phyloP scores from a whole-genome alignment of 2,329 filamentous ascomycete genomes.

The Exophiala viscosa region DNA sequence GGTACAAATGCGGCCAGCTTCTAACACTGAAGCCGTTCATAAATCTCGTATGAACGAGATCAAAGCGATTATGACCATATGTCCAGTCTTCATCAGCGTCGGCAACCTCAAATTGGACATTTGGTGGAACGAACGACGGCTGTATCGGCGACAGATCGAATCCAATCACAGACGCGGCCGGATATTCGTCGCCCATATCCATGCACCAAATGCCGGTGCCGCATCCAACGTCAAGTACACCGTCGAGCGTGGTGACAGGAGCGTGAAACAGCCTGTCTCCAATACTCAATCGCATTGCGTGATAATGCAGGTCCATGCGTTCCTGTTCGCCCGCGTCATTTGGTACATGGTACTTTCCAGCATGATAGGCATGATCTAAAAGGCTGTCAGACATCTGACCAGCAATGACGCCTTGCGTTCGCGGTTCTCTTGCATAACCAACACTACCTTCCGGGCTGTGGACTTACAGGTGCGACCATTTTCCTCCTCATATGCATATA shows the following conservation, averaged over 20 bases:
- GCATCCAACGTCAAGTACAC: constrained; percentile 12
- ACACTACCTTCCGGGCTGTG: too few relatives aligned
- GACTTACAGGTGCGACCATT: too few relatives aligned
- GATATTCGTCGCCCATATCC: constrained; percentile 34
- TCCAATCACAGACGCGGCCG: constrained; percentile 16
- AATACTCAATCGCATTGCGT: not conserved
- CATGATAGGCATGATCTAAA: too few relatives aligned
- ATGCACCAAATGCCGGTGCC: constrained; percentile 16
- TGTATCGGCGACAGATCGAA: constrained; percentile 30
- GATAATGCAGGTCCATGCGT: constrained; percentile 29
- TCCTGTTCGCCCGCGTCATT: constrained; percentile 38
- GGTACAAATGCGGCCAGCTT: constrained; percentile 45
- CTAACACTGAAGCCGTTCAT: constrained; percentile 52
- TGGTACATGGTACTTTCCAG: constrained; percentile 32
- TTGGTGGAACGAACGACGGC: constrained; percentile 47
- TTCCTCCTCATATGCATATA: too few relatives aligned
- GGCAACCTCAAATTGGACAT: constrained; percentile 55
- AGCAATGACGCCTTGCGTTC: constrained; percentile 9
- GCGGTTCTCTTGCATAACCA: too few relatives aligned
- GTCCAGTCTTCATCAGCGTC: constrained; percentile 57
- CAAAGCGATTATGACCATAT: constrained; percentile 50
- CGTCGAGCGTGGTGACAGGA: constrained; percentile 8
- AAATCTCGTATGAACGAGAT: constrained; percentile 58
- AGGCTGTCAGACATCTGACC: constrained; percentile 31
- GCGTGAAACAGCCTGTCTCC: constrained; percentile 14